These are phyloP conservation scores for Nadsonia commutata DNA, from an alignment of 1,139 yeast genomes.

Conservation along the genomic window DNA sequence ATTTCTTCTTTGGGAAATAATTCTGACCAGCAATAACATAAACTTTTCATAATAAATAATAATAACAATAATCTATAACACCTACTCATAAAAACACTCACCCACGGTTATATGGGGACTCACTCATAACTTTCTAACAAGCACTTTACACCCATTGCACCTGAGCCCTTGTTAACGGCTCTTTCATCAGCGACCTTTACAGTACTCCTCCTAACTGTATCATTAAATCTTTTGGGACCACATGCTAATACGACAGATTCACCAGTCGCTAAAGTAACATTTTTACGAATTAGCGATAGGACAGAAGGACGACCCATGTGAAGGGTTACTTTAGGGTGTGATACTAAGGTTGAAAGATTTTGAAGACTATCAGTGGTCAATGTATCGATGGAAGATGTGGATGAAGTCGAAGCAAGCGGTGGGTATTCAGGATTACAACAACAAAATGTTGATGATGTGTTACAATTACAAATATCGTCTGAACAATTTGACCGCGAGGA, in stretches of 20 bases:
- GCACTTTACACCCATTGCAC: conserved; percentile 3
- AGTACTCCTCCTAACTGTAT: conserved; percentile 1
- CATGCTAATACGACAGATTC: conserved; percentile 5
- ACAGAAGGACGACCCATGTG: conserved; percentile 3
- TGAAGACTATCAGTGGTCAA: conserved; percentile 2
- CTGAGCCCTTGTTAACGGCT: conserved; percentile 5
- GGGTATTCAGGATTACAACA: conserved; percentile 2
- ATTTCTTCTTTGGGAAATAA: too few species aligned
- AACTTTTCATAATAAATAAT: too few species aligned
- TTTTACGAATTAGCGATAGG: conserved; percentile 2
- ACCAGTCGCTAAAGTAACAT: conserved; percentile 3
- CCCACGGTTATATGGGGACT: too few species aligned
- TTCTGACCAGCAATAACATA: too few species aligned
- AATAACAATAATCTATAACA: too few species aligned
- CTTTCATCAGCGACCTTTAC: conserved; percentile 5
- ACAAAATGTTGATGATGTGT: conserved; percentile 1
- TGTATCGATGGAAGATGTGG: conserved; percentile 1
- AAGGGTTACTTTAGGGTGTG: conserved; percentile 3
- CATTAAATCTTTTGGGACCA: conserved; percentile 4
- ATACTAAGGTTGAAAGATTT: conserved; percentile 3
- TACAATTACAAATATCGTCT: too few species aligned
- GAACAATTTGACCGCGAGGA: too few species aligned
- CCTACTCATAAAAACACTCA: too few species aligned
- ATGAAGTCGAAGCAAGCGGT: conserved; percentile 1
- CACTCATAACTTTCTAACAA: conserved; percentile 5